These are phyloP conservation scores for Stramenopiles sp. DNA, from an alignment of 352 stramenopile species.

Conservation along the genomic window DNA sequence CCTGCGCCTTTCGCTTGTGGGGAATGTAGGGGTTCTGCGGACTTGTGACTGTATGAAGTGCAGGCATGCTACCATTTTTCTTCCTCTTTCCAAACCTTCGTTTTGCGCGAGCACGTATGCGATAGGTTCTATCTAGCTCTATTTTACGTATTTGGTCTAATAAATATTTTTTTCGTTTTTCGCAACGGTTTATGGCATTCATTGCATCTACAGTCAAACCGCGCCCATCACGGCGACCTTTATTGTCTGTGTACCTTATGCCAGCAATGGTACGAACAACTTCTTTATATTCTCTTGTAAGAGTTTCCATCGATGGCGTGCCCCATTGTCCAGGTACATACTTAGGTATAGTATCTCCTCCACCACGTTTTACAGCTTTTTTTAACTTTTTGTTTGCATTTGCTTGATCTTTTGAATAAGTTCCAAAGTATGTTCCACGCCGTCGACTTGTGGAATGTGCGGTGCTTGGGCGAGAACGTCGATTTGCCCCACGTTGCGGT, in stretches of 20 bases:
- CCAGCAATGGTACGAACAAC: background rate
- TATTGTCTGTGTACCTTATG: background rate
- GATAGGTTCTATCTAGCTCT: background rate
- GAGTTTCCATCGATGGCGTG: background rate
- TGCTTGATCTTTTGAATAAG: background rate
- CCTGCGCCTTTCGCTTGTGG: background rate
- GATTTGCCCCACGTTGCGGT: too few species aligned
- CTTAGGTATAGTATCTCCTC: background rate
- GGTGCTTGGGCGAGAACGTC: background rate
- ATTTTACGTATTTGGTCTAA: background rate
- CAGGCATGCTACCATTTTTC: background rate
- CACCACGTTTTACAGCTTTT: background rate
- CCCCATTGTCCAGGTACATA: background rate
- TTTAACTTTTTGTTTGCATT: background rate
- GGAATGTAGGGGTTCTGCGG: background rate
- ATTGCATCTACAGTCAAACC: background rate
- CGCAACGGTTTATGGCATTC: background rate
- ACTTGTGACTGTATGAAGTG: background rate
- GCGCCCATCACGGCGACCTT: background rate
- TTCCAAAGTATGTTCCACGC: too few species aligned
- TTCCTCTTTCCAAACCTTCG: too few species aligned
- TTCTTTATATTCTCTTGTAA: background rate
- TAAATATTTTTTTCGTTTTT: background rate
- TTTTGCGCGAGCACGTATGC: background rate
- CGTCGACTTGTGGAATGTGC: too few species aligned